These are phyloP conservation scores for Neurospora terricola DNA, from an alignment of 495 filamentous ascomycete genomes.

Conservation along the genomic window DNA sequence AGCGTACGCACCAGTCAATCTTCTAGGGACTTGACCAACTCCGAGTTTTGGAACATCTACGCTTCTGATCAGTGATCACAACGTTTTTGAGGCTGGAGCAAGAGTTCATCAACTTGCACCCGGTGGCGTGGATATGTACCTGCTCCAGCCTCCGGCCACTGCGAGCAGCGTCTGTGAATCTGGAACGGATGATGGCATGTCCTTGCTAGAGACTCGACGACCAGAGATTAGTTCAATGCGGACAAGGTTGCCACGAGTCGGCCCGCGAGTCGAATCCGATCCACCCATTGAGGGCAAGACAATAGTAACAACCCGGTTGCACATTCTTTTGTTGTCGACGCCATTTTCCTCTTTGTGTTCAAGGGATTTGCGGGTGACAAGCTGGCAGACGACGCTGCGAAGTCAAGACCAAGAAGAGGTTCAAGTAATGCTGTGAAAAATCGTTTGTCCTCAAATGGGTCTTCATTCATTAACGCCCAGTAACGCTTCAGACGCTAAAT, in stretches of 20 bases:
- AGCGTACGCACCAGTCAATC: too few species aligned
- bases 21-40: not conserved
- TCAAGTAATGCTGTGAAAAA: not conserved
- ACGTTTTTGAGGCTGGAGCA: too few species aligned
- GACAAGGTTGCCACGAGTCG: not conserved
- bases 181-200: not conserved
- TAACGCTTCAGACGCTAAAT: not conserved
- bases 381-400: not conserved
- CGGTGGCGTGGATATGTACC: not conserved
- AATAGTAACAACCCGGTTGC: not conserved
- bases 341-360: not conserved
- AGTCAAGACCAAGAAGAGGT: not conserved
- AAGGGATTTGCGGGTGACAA: not conserved
- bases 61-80: too few species aligned
- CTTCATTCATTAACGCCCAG: not conserved
- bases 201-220: not conserved
- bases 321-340: not conserved
- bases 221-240: not conserved
- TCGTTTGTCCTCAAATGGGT: not conserved
- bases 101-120: not conserved
- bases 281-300: not conserved
- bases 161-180: not conserved
- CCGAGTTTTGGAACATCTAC: not conserved
- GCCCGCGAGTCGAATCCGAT: not conserved
- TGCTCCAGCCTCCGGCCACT: not conserved